phyloP scores from a whole-genome alignment of 2,329 filamentous ascomycete genomes.

The Fusarium sarcochroum region DNA sequence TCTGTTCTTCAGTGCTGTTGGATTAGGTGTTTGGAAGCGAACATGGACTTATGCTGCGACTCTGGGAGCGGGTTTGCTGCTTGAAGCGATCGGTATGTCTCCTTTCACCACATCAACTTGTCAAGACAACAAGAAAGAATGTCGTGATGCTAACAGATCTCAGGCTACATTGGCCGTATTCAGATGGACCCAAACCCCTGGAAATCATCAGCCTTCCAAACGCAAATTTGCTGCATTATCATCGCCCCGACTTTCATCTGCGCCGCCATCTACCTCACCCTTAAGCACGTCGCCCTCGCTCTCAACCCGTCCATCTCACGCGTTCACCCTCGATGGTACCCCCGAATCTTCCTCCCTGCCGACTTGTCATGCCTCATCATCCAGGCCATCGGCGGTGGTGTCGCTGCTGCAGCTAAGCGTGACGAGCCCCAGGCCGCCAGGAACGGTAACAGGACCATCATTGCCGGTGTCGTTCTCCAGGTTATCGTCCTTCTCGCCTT shows the following conservation, averaged over 20 bases:
- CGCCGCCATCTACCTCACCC: slow-evolving; percentile 74
- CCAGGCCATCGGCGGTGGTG: slow-evolving; percentile 70
- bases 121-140: not conserved
- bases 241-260: slow-evolving; percentile 72
- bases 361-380: slow-evolving; percentile 71
- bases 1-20: slow-evolving; percentile 58
- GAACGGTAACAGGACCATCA: slow-evolving; percentile 65
- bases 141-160: slow-evolving; percentile 4
- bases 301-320: slow-evolving; percentile 66
- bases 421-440: slow-evolving; percentile 57
- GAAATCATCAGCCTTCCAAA: slow-evolving; percentile 67
- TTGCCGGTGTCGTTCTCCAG: slow-evolving; percentile 68
- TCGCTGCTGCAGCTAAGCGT: slow-evolving; percentile 65
- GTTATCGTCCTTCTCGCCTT: slow-evolving; percentile 65
- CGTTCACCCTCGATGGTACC: slow-evolving; percentile 66
- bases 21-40: slow-evolving; percentile 62
- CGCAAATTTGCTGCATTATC: slow-evolving; percentile 72
- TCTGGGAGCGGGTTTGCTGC: slow-evolving; percentile 62
- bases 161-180: slow-evolving; percentile 68
- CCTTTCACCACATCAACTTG: not conserved
- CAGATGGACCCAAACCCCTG: slow-evolving; percentile 68
- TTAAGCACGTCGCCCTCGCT: slow-evolving; percentile 69
- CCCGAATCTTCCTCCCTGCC: slow-evolving; percentile 70
- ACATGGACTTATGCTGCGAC: slow-evolving; percentile 69
- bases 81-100: slow-evolving; percentile 65